phyloP scores from a whole-genome alignment of 2,329 filamentous ascomycete species.

The Tetracladium maxilliforme region DNA sequence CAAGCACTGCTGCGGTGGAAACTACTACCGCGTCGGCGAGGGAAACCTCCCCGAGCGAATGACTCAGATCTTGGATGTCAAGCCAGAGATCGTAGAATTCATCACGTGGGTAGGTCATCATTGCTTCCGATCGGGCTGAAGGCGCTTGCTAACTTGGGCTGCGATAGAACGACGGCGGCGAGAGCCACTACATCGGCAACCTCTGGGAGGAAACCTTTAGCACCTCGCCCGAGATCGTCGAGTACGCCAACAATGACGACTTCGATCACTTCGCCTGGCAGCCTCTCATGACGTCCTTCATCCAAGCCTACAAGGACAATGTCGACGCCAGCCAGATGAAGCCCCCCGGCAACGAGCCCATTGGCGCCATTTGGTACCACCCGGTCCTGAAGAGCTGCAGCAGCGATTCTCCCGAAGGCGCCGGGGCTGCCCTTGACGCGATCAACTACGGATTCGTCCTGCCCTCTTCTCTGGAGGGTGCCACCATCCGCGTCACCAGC shows the following conservation, averaged over 20 bases:
- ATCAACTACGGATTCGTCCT: constrained; percentile 16
- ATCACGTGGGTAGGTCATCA: constrained; percentile 12
- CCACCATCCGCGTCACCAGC: constrained; percentile 11
- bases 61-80: constrained; percentile 16
- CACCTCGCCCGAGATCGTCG: constrained; percentile 8
- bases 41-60: constrained; percentile 18
- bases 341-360: constrained; percentile 3
- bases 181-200: constrained; percentile 20
- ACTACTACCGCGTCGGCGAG: constrained; percentile 17
- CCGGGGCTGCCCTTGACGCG: constrained; percentile 11
- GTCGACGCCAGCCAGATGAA: constrained; percentile 2
- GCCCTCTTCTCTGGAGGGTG: constrained; percentile 2
- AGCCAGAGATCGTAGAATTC: constrained; percentile 14
- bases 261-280: constrained; percentile 15
- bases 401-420: constrained; percentile 9
- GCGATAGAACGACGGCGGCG: constrained; percentile 19
- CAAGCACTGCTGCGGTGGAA: constrained; percentile 15
- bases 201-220: constrained; percentile 15
- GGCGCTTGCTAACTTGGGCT: not conserved
- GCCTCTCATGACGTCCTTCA: constrained; percentile 18
- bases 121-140: not conserved
- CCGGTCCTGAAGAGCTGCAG: no score
- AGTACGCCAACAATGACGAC: constrained; percentile 14
- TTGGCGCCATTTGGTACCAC: constrained; percentile 19
- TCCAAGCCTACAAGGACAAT: constrained; percentile 16